Percentiles rank a stretch among this genome's conserved stretches.
These are phyloP conservation scores for Macrophomina phaseolina DNA, from an alignment of 2,329 filamentous ascomycete genomes.

Conservation along the genomic window DNA sequence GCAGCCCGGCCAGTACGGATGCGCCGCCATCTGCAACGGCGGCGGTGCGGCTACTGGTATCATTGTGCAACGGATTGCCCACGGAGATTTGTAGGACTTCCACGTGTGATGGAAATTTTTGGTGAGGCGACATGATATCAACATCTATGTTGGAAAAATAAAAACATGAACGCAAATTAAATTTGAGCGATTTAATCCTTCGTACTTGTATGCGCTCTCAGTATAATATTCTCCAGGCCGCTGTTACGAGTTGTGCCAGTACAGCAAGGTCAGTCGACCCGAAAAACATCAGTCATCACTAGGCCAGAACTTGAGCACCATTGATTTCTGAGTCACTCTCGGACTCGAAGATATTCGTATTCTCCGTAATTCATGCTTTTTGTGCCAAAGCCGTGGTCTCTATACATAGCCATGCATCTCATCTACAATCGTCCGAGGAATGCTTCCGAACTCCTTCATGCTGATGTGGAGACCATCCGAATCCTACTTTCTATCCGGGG, in stretches of 20 bases:
- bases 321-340: not conserved
- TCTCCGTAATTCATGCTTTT: constrained; percentile 11
- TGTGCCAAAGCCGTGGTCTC: not conserved
- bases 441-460: not conserved
- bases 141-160: not conserved
- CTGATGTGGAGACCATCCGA: constrained; percentile 30
- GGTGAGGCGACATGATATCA: not conserved
- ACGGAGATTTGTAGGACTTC: constrained; percentile 39
- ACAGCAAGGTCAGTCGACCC: no score
- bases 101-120: not conserved
- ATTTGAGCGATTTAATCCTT: no score
- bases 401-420: constrained; percentile 3
- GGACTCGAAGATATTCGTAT: not conserved
- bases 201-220: no score
- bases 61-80: constrained; percentile 79
- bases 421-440: not conserved
- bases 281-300: not conserved
- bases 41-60: constrained; percentile 90
- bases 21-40: constrained; percentile 95
- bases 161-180: not conserved
- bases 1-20: constrained; percentile 89
- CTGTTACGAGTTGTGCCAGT: no score
- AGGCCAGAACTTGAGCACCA: not conserved
- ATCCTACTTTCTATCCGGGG: constrained; percentile 82
- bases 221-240: no score